Percentiles rank a stretch among this genome's conserved stretches.
phyloP scores from a whole-genome alignment of 2,329 filamentous ascomycete genomes.

The Cordyceps cicadae region DNA sequence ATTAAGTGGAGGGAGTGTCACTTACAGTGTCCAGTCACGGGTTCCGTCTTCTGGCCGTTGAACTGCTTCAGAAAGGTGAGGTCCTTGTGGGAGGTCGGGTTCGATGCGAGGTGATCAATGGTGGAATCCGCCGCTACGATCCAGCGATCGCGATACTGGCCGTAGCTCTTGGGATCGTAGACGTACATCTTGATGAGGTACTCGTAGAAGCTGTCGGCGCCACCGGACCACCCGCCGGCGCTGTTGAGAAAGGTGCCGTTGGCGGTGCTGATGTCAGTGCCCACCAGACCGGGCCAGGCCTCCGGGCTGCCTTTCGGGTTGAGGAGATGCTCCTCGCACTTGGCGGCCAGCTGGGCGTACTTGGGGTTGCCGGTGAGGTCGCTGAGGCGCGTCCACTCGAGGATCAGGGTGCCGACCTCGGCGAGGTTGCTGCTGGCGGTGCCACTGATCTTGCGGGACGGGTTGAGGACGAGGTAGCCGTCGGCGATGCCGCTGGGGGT shows the following conservation, averaged over 20 bases:
- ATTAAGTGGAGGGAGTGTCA: neutral
- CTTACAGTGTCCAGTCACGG: constrained; percentile 43
- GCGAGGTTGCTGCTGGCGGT: constrained; percentile 60
- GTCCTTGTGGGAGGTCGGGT: constrained; percentile 58
- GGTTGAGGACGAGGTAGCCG: constrained; percentile 54
- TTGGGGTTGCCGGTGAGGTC: constrained; percentile 59
- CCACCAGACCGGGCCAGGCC: constrained; percentile 70
- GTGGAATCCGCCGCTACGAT: constrained; percentile 65
- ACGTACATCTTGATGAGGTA: constrained; percentile 90
- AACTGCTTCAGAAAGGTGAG: constrained; percentile 63
- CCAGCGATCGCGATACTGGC: constrained; percentile 64
- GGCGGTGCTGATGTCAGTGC: constrained; percentile 53
- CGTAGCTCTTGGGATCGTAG: constrained; percentile 61
- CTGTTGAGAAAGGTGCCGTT: constrained; percentile 59
- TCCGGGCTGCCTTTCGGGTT: constrained; percentile 45
- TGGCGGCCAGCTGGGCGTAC: constrained; percentile 57
- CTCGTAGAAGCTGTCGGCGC: constrained; percentile 61
- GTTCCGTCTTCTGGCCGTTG: constrained; percentile 34
- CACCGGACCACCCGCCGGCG: constrained; percentile 64
- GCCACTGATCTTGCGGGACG: constrained; percentile 36
- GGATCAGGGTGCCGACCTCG: constrained; percentile 64
- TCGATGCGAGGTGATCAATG: constrained; percentile 61
- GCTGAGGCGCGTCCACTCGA: constrained; percentile 72
- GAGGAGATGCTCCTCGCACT: constrained; percentile 60
- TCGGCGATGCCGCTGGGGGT: constrained; percentile 64